Evolutionary conservation across 2,329 filamentous ascomycete genomes (phyloP).

Genomic region (Sporothrix brunneoviolacea): DNA sequence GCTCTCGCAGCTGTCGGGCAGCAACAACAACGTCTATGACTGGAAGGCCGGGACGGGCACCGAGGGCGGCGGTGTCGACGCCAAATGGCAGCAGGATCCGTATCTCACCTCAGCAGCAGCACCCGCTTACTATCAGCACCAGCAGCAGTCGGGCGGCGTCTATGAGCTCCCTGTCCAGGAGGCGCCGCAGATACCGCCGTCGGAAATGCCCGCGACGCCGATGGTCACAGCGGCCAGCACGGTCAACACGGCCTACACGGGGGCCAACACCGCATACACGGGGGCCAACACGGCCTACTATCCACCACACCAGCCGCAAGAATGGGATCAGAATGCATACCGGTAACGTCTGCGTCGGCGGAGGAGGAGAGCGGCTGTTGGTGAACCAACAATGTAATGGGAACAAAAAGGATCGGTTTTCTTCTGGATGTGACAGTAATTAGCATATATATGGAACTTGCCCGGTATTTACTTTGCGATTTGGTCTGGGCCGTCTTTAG

Average conservation of each 20-base stretch:
- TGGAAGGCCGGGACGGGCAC: slow-evolving; percentile 4
- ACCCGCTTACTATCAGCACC: slow-evolving; percentile 8
- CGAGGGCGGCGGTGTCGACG: neutral
- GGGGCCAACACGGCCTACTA: neutral
- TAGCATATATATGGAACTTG: no score
- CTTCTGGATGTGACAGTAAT: no score
- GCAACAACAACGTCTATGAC: slow-evolving; percentile 5
- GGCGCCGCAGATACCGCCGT: slow-evolving; percentile 14
- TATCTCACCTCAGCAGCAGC: neutral
- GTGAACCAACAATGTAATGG: no score
- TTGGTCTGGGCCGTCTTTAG: no score
- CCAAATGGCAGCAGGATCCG: slow-evolving; percentile 1
- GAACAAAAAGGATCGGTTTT: no score
- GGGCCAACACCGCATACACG: neutral
- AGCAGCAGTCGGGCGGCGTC: slow-evolving; percentile 33
- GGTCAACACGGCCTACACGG: neutral
- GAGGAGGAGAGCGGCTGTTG: no score
- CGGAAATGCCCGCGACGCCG: slow-evolving; percentile 24
- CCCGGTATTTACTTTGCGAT: no score
- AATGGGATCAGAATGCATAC: no score
- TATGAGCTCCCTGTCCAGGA: slow-evolving; percentile 51
- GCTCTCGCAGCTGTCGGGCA: neutral
- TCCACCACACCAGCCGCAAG: no score
- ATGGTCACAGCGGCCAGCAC: neutral
- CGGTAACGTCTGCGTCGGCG: no score